Conservation (phyloP, 2,329 filamentous ascomycete species). For the Aspergillus fischeri region DNA sequence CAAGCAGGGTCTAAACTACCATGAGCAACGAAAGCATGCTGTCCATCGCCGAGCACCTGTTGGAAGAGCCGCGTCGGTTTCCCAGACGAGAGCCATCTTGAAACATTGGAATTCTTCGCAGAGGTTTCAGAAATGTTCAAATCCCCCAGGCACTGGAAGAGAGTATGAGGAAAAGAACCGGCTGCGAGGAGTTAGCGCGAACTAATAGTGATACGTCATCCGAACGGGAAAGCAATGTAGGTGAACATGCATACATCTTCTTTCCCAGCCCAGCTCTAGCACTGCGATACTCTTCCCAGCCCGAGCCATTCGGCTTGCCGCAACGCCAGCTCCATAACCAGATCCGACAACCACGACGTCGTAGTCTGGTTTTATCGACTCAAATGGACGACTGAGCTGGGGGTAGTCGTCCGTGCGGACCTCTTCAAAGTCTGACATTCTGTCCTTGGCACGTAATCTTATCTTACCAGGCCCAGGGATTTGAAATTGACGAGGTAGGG, state of each 20-base stretch:
- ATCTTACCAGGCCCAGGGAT: background rate
- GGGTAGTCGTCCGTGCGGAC: too few relatives aligned
- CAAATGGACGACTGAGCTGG: too few relatives aligned
- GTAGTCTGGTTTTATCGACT: slow-evolving; percentile 36
- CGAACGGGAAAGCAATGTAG: background rate
- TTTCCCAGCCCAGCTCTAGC: slow-evolving; percentile 61
- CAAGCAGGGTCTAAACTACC: slow-evolving; percentile 35
- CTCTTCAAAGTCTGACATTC: too few relatives aligned
- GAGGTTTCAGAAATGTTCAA: slow-evolving; percentile 9
- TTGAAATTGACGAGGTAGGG: too few relatives aligned
- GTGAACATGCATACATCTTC: slow-evolving; percentile 45
- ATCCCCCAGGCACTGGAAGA: slow-evolving; percentile 8
- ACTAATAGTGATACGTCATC: background rate
- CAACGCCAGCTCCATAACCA: slow-evolving; percentile 65
- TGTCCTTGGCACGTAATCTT: background rate
- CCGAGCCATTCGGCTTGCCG: slow-evolving; percentile 61
- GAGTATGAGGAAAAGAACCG: slow-evolving; percentile 11
- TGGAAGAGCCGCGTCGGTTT: slow-evolving; percentile 62
- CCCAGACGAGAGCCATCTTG: slow-evolving; percentile 26
- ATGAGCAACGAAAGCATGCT: slow-evolving; percentile 60
- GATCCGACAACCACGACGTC: slow-evolving; percentile 66
- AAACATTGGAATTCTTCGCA: background rate
- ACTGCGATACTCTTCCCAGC: slow-evolving; percentile 59
- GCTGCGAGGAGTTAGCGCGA: background rate
- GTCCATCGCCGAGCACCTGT: slow-evolving; percentile 58